phyloP scores from a whole-genome alignment of 352 stramenopile genomes.

The Peronospora destructor region DNA sequence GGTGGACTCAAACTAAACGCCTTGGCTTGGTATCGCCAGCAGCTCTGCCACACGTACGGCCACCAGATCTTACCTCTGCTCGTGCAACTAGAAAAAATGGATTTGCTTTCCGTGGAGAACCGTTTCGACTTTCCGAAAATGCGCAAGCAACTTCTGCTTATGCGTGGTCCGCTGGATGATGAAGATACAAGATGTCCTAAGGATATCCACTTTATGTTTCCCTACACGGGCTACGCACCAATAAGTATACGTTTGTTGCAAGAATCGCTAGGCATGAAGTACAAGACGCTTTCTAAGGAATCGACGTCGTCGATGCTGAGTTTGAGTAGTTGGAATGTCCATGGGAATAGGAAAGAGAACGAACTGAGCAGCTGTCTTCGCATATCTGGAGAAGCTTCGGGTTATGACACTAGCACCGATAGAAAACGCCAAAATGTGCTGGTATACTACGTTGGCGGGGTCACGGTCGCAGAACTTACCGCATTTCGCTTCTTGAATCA shows the following conservation, averaged over 20 bases:
- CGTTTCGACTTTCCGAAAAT: slow-evolving; percentile 57
- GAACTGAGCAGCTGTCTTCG: slow-evolving; percentile 17
- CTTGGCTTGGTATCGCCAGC: slow-evolving; percentile 58
- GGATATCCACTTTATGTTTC: slow-evolving; percentile 85
- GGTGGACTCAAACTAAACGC: slow-evolving; percentile 53
- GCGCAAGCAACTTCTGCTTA: slow-evolving; percentile 36
- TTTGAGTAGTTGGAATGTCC: slow-evolving; percentile 8
- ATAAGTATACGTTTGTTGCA: slow-evolving; percentile 80
- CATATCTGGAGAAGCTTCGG: slow-evolving; percentile 13
- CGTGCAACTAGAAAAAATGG: slow-evolving; percentile 66
- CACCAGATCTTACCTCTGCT: slow-evolving; percentile 61
- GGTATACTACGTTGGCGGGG: slow-evolving; percentile 79
- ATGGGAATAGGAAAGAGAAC: slow-evolving; percentile 11
- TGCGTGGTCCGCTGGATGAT: slow-evolving; percentile 39
- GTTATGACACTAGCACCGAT: slow-evolving; percentile 9
- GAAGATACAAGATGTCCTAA: slow-evolving; percentile 39
- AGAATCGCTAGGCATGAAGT: slow-evolving; percentile 61
- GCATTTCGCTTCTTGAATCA: slow-evolving; percentile 71
- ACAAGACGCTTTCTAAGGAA: slow-evolving; percentile 42
- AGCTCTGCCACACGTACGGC: slow-evolving; percentile 81
- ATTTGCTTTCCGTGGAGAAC: slow-evolving; percentile 51
- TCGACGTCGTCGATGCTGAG: slow-evolving; percentile 26
- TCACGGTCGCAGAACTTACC: slow-evolving; percentile 77
- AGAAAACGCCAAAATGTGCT: slow-evolving; percentile 38
- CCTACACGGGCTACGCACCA: slow-evolving; percentile 76